phyloP scores from a whole-genome alignment of 305 asterid genomes.

The Fraxinus velutina region DNA sequence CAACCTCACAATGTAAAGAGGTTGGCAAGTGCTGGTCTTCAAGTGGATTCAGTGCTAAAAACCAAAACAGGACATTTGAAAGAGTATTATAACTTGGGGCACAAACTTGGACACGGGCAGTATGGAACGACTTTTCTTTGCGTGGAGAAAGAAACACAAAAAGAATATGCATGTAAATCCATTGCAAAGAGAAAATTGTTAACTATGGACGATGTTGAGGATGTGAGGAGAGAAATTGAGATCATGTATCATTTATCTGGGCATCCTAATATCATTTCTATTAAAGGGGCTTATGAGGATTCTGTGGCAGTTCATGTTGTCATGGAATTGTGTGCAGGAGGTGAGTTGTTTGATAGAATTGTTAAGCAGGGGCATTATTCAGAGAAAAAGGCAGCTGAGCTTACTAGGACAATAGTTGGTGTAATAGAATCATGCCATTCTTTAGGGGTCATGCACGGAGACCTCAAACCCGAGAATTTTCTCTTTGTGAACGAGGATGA shows the following conservation, averaged over 20 bases:
- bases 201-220: constrained; percentile 65
- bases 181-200: constrained; percentile 75
- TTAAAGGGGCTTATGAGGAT: constrained; percentile 80
- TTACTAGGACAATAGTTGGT: constrained; percentile 68
- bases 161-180: constrained; percentile 67
- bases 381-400: constrained; percentile 77
- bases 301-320: constrained; percentile 76
- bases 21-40: constrained; percentile 64
- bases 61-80: constrained; percentile 65
- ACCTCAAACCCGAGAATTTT: constrained; percentile 81
- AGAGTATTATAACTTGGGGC: constrained; percentile 54
- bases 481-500: constrained; percentile 61
- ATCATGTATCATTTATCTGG: constrained; percentile 78
- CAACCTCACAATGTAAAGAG: constrained; percentile 41
- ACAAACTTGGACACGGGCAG: constrained; percentile 75
- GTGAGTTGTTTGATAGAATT: constrained; percentile 78
- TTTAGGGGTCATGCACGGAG: constrained; percentile 79
- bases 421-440: constrained; percentile 77
- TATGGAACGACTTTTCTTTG: constrained; percentile 76
- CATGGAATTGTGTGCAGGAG: constrained; percentile 76
- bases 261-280: constrained; percentile 59
- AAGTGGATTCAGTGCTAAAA: constrained; percentile 59
- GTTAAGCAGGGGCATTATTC: constrained; percentile 73
- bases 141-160: constrained; percentile 51
- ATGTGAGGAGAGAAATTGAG: constrained; percentile 75